Evolutionary conservation across 176 grass and related monocot genomes (phyloP).

Genomic region (Triticum timopheevii): DNA sequence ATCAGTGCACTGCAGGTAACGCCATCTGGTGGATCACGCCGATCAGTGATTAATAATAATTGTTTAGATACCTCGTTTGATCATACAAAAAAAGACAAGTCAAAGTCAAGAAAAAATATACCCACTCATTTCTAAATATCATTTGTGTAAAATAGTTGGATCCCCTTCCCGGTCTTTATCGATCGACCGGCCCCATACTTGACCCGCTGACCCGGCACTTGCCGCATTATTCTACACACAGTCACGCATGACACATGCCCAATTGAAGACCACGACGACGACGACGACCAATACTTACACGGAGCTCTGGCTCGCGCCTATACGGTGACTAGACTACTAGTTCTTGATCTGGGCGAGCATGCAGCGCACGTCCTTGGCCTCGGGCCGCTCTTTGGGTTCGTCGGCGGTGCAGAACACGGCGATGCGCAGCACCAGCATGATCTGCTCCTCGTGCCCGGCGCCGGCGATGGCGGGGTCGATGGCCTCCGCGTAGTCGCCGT

Average conservation of each 20-base stretch:
- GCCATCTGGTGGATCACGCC: too few species aligned
- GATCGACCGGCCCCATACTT: background rate
- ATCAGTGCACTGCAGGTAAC: too few species aligned
- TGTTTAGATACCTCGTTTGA: too few species aligned
- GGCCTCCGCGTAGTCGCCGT: slow-evolving; percentile 17
- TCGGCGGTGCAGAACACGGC: slow-evolving; percentile 72
- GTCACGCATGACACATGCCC: background rate
- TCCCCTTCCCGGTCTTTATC: background rate
- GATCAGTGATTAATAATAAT: too few species aligned
- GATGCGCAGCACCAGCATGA: slow-evolving; percentile 61
- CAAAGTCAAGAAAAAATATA: too few species aligned
- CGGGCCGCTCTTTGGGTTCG: slow-evolving; percentile 58
- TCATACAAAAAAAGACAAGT: too few species aligned
- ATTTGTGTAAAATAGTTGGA: too few species aligned
- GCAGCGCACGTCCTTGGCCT: slow-evolving; percentile 54
- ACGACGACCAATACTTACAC: background rate
- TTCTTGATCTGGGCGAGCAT: slow-evolving; percentile 71
- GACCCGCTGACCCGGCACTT: background rate
- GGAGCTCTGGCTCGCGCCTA: background rate
- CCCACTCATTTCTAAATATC: too few species aligned
- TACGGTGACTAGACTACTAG: background rate
- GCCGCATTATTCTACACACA: background rate
- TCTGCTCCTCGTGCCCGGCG: slow-evolving; percentile 60
- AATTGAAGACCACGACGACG: background rate
- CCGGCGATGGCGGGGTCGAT: slow-evolving; percentile 54